Percentiles rank a stretch among this genome's conserved stretches.
Evolutionary conservation across 768 basidiomycete genomes (phyloP).

Genomic region (Mycena polygramma): DNA sequence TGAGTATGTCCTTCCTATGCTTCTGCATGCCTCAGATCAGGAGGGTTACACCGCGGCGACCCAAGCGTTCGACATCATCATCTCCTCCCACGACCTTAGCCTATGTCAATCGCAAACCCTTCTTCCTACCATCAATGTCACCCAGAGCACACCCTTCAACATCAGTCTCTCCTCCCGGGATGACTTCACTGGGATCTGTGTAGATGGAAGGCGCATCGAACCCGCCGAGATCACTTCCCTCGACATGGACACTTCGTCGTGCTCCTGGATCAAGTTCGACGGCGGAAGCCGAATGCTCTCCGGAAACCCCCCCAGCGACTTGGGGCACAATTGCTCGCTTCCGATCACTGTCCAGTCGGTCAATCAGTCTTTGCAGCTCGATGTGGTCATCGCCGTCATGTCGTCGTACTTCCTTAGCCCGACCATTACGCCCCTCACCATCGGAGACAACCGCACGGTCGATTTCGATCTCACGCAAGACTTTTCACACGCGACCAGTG

Average conservation of each 20-base stretch:
- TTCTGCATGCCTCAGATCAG: constrained; percentile 78
- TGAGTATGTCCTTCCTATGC: constrained; percentile 58
- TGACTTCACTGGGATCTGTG: constrained; percentile 73
- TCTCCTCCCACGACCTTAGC: constrained; percentile 79
- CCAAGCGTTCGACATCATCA: constrained; percentile 73
- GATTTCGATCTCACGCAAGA: constrained; percentile 67
- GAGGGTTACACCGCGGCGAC: constrained; percentile 75
- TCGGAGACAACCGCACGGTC: constrained; percentile 63
- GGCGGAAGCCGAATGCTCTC: constrained; percentile 65
- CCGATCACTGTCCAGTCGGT: constrained; percentile 72
- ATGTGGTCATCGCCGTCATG: constrained; percentile 74
- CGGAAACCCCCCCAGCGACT: constrained; percentile 70
- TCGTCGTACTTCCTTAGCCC: constrained; percentile 79
- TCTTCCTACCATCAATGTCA: constrained; percentile 80
- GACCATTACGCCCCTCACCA: constrained; percentile 68
- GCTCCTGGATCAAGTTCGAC: constrained; percentile 77
- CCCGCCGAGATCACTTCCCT: constrained; percentile 69
- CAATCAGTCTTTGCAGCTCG: constrained; percentile 76
- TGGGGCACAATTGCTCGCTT: constrained; percentile 53
- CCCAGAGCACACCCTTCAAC: constrained; percentile 66
- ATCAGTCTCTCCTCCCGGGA: constrained; percentile 64
- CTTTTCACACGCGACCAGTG: constrained; percentile 64
- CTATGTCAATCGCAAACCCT: constrained; percentile 64
- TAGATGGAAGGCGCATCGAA: constrained; percentile 73
- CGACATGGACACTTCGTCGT: constrained; percentile 69